Base-by-base conservation (phyloP, 2,329 filamentous ascomycete genomes). In the Fusarium sp. region DNA sequence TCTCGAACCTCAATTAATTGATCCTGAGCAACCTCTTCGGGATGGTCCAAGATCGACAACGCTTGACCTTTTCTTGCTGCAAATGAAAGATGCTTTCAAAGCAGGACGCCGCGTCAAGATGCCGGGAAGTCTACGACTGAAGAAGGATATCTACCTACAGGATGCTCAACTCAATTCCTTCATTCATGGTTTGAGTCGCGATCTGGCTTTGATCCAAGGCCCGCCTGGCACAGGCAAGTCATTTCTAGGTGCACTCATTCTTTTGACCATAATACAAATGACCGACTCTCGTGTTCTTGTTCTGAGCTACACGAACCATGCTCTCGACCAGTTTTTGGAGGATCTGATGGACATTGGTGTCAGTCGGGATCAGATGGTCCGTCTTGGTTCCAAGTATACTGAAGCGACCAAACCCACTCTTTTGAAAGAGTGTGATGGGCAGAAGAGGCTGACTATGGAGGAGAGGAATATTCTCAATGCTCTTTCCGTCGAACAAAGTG, bases 151-250 rank as follows among this genome's bases (percentile, higher is more conserved):
- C 0, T 11, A 17, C 0, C 44, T 78, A 1, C 26, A 61, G 5
- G 71, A 63, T 6, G 77, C 89, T 0, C 90, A 93, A 68, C 77
- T 83, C 0, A 68, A 79, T 1, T 89, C 90, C 2, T 73, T 93
- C 1, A 62, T 87, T 4, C 75, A 82, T 17, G 86, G 87, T 0
- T 69, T 94, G 0, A 78, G 74, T 0, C 83, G 83, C 9, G 76
- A 78, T 1, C 75, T 93, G 0, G 87, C 86, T 47, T 75, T 90
- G 0, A 90, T 94, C 3, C 90, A 93, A 79, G 91, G 91, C 0
- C 92, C 92, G 2, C 92, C 91, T 68, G 90, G 90, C 0, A 94
- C 90, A 0, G 92, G 92, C 2, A 94, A 94, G 68, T 92, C 90
- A 0, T 92, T 92, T 64, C 84, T 92, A 4, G 92, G 92, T 0